Evolutionary conservation across 2,329 filamentous ascomycete genomes (phyloP).

Genomic region (Periconia sp.): DNA sequence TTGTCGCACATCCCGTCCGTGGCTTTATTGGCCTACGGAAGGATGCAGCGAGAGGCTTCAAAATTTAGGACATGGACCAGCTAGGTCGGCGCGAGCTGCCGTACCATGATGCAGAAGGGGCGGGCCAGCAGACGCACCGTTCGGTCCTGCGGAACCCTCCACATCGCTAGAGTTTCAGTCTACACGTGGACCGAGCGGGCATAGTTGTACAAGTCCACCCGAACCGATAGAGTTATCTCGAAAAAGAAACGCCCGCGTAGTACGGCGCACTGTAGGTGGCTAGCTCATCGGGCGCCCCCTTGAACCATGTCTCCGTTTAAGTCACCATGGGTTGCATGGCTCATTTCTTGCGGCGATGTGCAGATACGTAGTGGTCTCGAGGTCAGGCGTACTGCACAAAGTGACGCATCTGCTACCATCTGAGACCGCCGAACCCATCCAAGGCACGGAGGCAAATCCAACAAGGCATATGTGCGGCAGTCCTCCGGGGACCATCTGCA

Average conservation of each 20-base stretch:
- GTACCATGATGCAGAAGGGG: constrained; percentile 21
- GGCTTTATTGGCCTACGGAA: constrained; percentile 37
- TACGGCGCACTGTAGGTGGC: constrained; percentile 21
- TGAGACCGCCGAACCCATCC: constrained; percentile 12
- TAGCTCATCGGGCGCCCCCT: constrained; percentile 16
- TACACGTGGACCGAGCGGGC: constrained; percentile 34
- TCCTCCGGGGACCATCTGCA: constrained; percentile 10
- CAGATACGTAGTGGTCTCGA: constrained; percentile 11
- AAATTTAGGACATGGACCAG: constrained; percentile 12
- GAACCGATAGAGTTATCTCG: constrained; percentile 18
- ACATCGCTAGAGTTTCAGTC: constrained; percentile 21
- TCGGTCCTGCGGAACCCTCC: constrained; percentile 13
- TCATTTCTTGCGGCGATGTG: constrained; percentile 14
- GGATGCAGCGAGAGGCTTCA: constrained; percentile 14
- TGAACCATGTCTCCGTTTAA: constrained; percentile 12
- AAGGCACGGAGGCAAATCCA: constrained; percentile 8
- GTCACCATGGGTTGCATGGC: constrained; percentile 12
- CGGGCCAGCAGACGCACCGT: constrained; percentile 14
- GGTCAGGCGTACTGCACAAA: constrained; percentile 11
- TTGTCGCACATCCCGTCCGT: constrained; percentile 32
- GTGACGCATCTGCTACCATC: constrained; percentile 9
- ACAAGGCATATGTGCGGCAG: constrained; percentile 10
- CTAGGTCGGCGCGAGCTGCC: constrained; percentile 18
- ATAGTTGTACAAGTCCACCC: constrained; percentile 17
- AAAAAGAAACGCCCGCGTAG: constrained; percentile 20